Evolutionary conservation across 495 filamentous ascomycete genomes (phyloP), one percentile per base, ranked within the genome.

Genomic region (Talaromyces stipitatus): DNA sequence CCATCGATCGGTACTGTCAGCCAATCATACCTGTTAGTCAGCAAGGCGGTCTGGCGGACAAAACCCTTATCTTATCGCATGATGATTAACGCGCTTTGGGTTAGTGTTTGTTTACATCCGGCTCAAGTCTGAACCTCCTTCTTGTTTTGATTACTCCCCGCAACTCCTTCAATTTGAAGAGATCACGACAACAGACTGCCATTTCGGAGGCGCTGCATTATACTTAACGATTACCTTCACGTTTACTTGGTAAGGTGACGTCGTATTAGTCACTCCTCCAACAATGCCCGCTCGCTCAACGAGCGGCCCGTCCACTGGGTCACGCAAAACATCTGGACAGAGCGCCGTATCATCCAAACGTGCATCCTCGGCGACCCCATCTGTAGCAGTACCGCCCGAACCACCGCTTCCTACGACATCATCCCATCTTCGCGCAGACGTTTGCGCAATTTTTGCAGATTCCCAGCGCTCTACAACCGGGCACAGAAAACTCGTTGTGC

Each of bases 401-500:
- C 81, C 84, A 7, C 76, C 73, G 48, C 56, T 71, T 28, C 74
- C 74, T 20, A 62, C 70, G 62, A 62, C 85, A 48, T 75, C 82
- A 23, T 89, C 83, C 52, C 80, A 76, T 20, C 75, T 97, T 57
- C 88, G 92, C 64, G 78, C 76, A 29, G 86, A 89, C 65, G 82
- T 96, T 46, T 90, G 85, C 65, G 69, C 78, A 59, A 82, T 96
- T 26, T 97, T 97, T 64, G 82, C 79, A 48, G 90, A 96, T 62
- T 89, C 92, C 22, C 95, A 97, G 68, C 83, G 85, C 60, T 90
- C 87, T 11, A 92, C 89, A 0, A 90, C 91, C 0, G 87, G 87
- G 1, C 95, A 97, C 65, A 79, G 94, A 26, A 98, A 97, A 65
- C 81, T 96, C 0, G 85, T 86, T 18, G 85, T 96, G 52, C 91